Base-by-base conservation (phyloP, 1,139 yeast species). In the Dujonia santamariae region DNA sequence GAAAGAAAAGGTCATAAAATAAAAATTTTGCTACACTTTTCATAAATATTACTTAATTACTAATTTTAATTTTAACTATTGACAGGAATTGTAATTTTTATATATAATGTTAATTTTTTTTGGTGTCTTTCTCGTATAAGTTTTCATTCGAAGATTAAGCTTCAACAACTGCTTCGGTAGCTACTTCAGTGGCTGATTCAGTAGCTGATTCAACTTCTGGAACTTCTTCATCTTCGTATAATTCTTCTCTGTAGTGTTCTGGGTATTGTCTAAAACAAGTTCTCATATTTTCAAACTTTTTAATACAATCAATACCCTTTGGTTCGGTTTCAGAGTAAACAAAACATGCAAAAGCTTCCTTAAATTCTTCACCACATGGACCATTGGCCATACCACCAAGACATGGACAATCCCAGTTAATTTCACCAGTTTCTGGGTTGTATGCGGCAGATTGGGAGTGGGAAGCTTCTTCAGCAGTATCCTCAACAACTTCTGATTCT, bases 321-420 rank as follows among this genome's bases (percentile, higher is more conserved):
- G 97, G 97, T 56, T 92, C 99, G 38, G 85, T 83, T 55, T 84
- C 88, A 9, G 97, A 88, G 69, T 85, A 90, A 26, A 94, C 92
- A 54, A 94, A 94, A 61, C 99, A 94, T 7, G 96, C 75, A 58
- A 94, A 94, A 0, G 98, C 97, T 38, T 78, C 92, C 68, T 92
- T 90, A 72, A 90, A 92, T 63, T 92, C 97, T 56, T 86, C 96
- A 38, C 98, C 98, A 63, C 98, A 90, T 40, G 98, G 97, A 0
- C 98, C 98, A 45, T 88, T 74, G 28, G 98, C 97, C 97, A 92
- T 92, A 34, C 98, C 98, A 27, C 98, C 98, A 40, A 94, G 72
- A 64, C 99, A 94, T n/a, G 98, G 97, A 60, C 99, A 94, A 56
- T 94, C 98, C 99, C 99, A 94, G 78, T 94, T 92, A 63, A 94